These are phyloP conservation scores for Tritrichomonas musculus DNA, from an alignment of 208 protist genomes.

Conservation along the genomic window DNA sequence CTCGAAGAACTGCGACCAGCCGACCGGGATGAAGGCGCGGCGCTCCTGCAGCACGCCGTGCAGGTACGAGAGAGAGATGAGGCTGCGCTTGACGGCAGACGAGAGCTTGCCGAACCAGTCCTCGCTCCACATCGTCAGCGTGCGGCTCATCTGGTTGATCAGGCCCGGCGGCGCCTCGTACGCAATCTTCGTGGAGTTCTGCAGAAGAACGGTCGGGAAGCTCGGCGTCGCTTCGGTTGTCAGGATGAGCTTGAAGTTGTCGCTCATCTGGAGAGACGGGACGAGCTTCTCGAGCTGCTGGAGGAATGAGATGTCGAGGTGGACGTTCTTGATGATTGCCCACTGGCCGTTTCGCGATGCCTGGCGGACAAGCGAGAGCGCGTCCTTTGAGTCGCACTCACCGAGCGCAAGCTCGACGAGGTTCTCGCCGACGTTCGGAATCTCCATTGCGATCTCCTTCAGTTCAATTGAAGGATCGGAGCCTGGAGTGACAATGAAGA, in stretches of 20 bases:
- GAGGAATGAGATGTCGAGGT: not conserved
- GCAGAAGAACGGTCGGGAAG: slow-evolving; percentile 82
- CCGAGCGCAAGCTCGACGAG: slow-evolving; percentile 86
- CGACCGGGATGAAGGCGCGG: slow-evolving; percentile 86
- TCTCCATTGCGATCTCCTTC: slow-evolving; percentile 64
- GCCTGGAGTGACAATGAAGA: slow-evolving; percentile 81
- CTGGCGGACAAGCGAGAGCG: not conserved
- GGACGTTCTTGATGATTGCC: slow-evolving; percentile 23
- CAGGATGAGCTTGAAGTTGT: slow-evolving; percentile 78
- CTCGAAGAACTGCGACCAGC: slow-evolving; percentile 91
- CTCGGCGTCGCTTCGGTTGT: slow-evolving; percentile 80
- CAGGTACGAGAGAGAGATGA: slow-evolving; percentile 71
- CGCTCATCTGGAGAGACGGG: not conserved
- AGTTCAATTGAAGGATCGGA: slow-evolving; percentile 82
- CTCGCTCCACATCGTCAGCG: slow-evolving; percentile 59
- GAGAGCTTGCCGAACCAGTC: not conserved
- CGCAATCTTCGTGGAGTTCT: slow-evolving; percentile 79
- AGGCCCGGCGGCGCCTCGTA: slow-evolving; percentile 86
- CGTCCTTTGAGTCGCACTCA: slow-evolving; percentile 69
- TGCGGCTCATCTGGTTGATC: slow-evolving; percentile 82
- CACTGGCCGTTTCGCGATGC: not conserved
- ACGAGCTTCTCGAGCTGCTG: not conserved
- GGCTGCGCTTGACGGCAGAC: slow-evolving; percentile 35
- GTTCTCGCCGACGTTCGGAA: slow-evolving; percentile 52
- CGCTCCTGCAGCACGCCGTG: slow-evolving; percentile 88